Percentiles rank a stretch among this genome's conserved stretches.
Conservation (phyloP, 1,284 basidiomycete species). For the Serendipita sp. region DNA sequence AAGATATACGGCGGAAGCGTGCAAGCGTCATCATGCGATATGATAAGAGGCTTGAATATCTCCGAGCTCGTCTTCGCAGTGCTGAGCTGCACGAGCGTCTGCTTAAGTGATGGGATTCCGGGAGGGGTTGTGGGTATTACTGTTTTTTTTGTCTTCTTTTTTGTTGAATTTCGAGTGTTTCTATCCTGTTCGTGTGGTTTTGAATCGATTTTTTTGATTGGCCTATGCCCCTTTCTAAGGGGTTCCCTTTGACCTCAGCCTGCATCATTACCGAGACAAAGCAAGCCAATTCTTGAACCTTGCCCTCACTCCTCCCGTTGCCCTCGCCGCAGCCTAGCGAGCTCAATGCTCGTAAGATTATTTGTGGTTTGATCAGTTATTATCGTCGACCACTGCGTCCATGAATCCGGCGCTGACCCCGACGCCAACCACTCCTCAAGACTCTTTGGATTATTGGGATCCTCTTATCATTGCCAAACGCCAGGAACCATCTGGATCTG, state of each 20-base stretch:
- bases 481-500: neutral
- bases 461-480: neutral
- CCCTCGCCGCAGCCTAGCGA: conserved; percentile 1
- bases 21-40: conserved; percentile 51
- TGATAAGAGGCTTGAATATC: conserved; percentile 49
- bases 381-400: neutral
- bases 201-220: neutral
- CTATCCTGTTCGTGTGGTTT: neutral
- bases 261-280: too few relatives aligned
- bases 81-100: conserved; percentile 62
- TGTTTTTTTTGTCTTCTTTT: neutral
- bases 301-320: neutral
- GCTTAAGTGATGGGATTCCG: conserved; percentile 24
- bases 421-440: neutral
- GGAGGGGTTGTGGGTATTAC: neutral
- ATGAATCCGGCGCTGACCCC: neutral
- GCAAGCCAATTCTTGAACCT: neutral
- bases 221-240: too few relatives aligned
- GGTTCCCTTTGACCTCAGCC: too few relatives aligned
- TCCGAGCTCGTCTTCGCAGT: conserved; percentile 54
- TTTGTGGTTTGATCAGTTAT: neutral
- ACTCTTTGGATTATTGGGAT: neutral
- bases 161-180: neutral
- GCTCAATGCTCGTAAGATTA: neutral
- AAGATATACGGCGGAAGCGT: conserved; percentile 45